Evolutionary conservation across 2,329 filamentous ascomycete species (phyloP).

Genomic region (Nothopassalora personata): DNA sequence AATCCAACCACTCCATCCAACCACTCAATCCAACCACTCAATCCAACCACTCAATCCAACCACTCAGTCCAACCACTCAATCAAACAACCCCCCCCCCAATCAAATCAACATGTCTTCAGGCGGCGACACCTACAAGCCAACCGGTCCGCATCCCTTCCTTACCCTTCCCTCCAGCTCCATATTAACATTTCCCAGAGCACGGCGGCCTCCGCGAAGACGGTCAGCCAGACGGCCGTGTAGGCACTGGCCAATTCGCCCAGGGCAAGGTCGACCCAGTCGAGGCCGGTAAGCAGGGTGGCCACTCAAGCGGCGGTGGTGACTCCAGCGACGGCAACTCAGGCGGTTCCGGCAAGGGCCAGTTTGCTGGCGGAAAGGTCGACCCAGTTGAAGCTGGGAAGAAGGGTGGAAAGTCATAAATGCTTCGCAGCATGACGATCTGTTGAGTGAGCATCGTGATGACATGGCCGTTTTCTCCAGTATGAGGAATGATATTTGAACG

Average conservation of each 20-base stretch:
- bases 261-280: slow-evolving; percentile 39
- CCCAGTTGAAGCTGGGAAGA: slow-evolving; percentile 37
- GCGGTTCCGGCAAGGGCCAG: slow-evolving; percentile 21
- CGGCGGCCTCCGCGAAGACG: slow-evolving; percentile 40
- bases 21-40: background rate
- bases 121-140: slow-evolving; percentile 35
- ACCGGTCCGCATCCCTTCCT: slow-evolving; percentile 21
- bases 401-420: slow-evolving; percentile 31
- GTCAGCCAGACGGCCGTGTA: slow-evolving; percentile 39
- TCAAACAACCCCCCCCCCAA: slow-evolving; percentile 3
- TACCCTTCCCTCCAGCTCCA: background rate
- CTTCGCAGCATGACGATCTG: background rate
- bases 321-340: slow-evolving; percentile 8
- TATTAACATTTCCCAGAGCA: slow-evolving; percentile 31
- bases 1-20: too few relatives aligned
- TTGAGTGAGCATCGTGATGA: background rate
- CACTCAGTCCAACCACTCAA: background rate
- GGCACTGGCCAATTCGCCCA: slow-evolving; percentile 40
- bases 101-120: slow-evolving; percentile 18
- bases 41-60: background rate
- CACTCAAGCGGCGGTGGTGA: slow-evolving; percentile 19
- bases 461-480: background rate
- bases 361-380: slow-evolving; percentile 32
- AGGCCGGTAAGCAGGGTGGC: slow-evolving; percentile 39
- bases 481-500: background rate